Evolutionary conservation across 192 early-diverging fungal genomes (phyloP), one percentile per base, ranked within the genome.

Genomic region (Geranomyces michiganensis): DNA sequence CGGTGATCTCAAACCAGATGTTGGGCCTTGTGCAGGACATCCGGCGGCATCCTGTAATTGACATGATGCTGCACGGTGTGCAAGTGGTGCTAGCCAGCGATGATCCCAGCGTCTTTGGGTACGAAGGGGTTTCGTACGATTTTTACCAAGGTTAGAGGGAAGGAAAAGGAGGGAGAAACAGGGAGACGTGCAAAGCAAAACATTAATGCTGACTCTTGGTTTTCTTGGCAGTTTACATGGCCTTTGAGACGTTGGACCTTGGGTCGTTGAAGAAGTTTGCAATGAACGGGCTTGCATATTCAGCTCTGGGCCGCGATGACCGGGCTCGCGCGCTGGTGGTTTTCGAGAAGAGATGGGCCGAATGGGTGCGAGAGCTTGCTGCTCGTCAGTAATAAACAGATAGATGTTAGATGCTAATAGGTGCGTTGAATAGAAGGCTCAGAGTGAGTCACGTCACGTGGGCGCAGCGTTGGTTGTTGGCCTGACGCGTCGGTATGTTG

Each of bases 161-260:
- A n/a, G n/a, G n/a, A n/a, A n/a, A n/a, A n/a, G n/a, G n/a, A n/a
- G n/a, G n/a, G n/a, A n/a, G n/a, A n/a, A n/a, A n/a, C n/a, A n/a
- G n/a, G n/a, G n/a, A n/a, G n/a, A 51, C 22, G 48, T 51, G 19
- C 48, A n/a, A 17, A 51, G 48, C 48, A 51, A n/a, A 51, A n/a
- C 19, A 17, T 51, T 1, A 17, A n/a, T 22, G 30, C 55, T 22
- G 22, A 56, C 53, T 8, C 5, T 56, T 56, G 3, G 5, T 26
- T 56, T 56, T 29, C 13, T 56, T 29, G 3, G 4, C 31, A 62
- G 63, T 65, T 24, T 65, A 65, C 63, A 65, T 65, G 63, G 33
- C 63, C 14, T 65, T 65, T 30, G 63, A 65, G 22, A 15, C 63
- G 19, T 26, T 65, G 17, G 63, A 65, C 22, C 33, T 65, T 47